Evolutionary conservation across 2,329 filamentous ascomycete genomes (phyloP), one percentile per base, ranked within the genome.

Genomic region (Hypocreales sp.): DNA sequence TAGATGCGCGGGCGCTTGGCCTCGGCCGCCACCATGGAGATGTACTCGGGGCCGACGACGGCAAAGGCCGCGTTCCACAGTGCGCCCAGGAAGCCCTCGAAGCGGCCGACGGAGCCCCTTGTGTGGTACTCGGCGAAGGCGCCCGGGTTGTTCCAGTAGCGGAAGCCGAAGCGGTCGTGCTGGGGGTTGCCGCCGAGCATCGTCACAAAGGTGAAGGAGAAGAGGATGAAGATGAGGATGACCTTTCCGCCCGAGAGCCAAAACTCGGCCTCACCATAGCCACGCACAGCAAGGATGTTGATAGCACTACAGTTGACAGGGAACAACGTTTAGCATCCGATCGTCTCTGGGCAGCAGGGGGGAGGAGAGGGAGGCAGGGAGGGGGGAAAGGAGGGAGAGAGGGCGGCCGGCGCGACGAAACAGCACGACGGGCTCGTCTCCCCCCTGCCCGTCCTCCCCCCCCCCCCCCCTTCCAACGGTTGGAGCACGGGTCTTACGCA

Each of bases 141-240:
- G 17, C 47, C 50, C 2, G 53, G 46, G 20, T 44, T 38, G 4
- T 58, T 61, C 74, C 74, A 79, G 43, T 74, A 72, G 12, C 75
- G 61, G 45, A 83, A 83, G 13, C 78, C 78, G 41, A 72, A 81
- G 2, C 69, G 59, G 39, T 79, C 74, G 25, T 68, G 56, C 5
- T 71, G 45, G 0, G 80, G 80, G 38, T 86, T 86, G 17, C 77
- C 80, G 20, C 79, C 80, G 7, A 82, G 58, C 75, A 84, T 83
- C 26, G 72, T 74, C 39, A 87, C 62, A 43, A 87, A 79, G n/a
- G 80, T 84, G 51, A 78, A 84, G 41, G 61, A 53, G 46, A 82
- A 75, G 28, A 81, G 57, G 9, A 72, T 69, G 33, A 74, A 56
- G 38, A 78, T 77, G 25, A 80, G 58, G 14, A 79, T 47, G 19